These are phyloP conservation scores for Calonectria honghensis DNA, from an alignment of 2,329 filamentous ascomycete genomes.

Conservation along the genomic window DNA sequence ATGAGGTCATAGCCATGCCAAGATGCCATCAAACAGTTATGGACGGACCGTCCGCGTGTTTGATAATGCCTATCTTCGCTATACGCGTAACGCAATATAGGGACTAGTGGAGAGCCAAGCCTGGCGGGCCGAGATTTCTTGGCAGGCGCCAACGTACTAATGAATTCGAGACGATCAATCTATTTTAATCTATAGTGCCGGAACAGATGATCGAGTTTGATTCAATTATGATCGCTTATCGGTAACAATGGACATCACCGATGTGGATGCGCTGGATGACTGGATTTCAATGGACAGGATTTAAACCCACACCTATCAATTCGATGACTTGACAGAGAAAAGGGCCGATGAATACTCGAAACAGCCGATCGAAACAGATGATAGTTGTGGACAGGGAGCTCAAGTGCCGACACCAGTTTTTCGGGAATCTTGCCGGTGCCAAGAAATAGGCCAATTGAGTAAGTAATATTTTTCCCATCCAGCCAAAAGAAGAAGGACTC, in stretches of 20 bases:
- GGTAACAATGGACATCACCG: too few relatives aligned
- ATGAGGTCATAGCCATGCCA: not conserved
- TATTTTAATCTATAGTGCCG: not conserved
- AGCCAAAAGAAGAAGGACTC: too few relatives aligned
- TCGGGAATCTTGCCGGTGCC: not conserved
- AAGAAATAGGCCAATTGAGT: not conserved
- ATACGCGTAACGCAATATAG: not conserved
- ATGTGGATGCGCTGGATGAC: too few relatives aligned
- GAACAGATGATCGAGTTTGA: not conserved
- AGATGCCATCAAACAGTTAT: not conserved
- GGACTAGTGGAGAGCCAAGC: not conserved
- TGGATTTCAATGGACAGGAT: too few relatives aligned
- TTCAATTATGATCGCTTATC: too few relatives aligned
- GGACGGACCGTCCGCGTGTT: not conserved
- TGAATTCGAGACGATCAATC: not conserved
- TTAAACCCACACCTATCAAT: too few relatives aligned
- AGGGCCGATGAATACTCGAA: too few relatives aligned
- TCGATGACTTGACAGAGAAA: too few relatives aligned
- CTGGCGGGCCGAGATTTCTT: not conserved
- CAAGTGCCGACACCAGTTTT: not conserved
- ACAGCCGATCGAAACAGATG: not conserved
- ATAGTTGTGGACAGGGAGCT: not conserved
- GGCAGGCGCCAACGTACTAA: not conserved
- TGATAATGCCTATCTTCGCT: not conserved
- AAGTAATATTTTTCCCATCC: not conserved